Percentiles rank a stretch among this genome's conserved stretches.
These are phyloP conservation scores for Cocos nucifera DNA, from an alignment of 176 grass and related monocot species.

Conservation along the genomic window DNA sequence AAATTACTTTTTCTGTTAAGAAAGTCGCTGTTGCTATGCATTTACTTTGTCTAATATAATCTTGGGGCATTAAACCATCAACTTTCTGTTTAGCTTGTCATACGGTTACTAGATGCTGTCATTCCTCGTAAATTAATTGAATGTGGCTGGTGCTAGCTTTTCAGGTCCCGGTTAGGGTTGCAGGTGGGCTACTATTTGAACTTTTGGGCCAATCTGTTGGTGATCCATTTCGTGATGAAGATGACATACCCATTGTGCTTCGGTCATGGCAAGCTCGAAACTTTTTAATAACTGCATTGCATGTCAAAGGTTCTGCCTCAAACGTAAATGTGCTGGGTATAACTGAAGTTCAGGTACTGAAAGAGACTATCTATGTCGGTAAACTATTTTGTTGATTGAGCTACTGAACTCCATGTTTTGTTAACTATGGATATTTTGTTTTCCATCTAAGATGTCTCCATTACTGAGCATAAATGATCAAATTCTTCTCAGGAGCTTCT, in stretches of 20 bases:
- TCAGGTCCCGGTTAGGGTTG: slow-evolving; percentile 50
- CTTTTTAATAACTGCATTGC: slow-evolving; percentile 45
- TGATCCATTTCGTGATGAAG: slow-evolving; percentile 35
- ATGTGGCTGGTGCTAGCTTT: not conserved
- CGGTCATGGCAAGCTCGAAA: slow-evolving; percentile 53
- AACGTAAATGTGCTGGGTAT: slow-evolving; percentile 35
- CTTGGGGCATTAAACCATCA: too few relatives aligned
- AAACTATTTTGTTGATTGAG: not conserved
- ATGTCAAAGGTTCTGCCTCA: slow-evolving; percentile 40
- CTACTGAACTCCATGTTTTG: too few relatives aligned
- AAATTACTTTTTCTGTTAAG: too few relatives aligned
- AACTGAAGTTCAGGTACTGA: slow-evolving; percentile 47
- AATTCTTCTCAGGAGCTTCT: slow-evolving; percentile 36
- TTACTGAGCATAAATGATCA: too few relatives aligned
- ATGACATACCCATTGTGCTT: slow-evolving; percentile 43
- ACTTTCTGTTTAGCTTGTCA: too few relatives aligned
- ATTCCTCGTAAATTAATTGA: too few relatives aligned
- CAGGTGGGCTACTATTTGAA: slow-evolving; percentile 50
- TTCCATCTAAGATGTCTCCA: too few relatives aligned
- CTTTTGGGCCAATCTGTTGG: slow-evolving; percentile 44
- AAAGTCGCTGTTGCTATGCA: too few relatives aligned
- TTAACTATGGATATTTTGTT: too few relatives aligned
- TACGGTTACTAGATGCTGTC: too few relatives aligned
- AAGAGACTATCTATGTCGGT: not conserved
- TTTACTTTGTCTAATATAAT: too few relatives aligned